Evolutionary conservation across 2,329 filamentous ascomycete genomes (phyloP).

Genomic region (Aspergillus pseudoglaucus): DNA sequence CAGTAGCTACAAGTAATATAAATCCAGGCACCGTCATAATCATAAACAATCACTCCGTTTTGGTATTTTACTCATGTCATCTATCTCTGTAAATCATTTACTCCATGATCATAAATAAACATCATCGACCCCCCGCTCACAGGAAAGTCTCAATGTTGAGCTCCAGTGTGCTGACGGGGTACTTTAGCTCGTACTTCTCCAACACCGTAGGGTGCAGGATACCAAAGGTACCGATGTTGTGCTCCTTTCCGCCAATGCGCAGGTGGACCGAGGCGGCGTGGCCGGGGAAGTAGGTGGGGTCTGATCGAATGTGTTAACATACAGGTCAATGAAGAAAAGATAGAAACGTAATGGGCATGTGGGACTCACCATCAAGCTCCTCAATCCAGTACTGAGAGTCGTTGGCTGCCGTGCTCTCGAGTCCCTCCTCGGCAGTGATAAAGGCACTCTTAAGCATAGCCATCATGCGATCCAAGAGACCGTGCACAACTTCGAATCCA

Average conservation of each 20-base stretch:
- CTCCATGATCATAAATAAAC: neutral
- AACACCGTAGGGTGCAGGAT: slow-evolving; percentile 89
- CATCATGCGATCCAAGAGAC: slow-evolving; percentile 84
- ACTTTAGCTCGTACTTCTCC: slow-evolving; percentile 87
- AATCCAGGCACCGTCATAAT: neutral
- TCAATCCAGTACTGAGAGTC: slow-evolving; percentile 86
- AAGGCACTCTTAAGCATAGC: slow-evolving; percentile 84
- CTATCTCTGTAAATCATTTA: slow-evolving; percentile 15
- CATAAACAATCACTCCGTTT: slow-evolving; percentile 2
- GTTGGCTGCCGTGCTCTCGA: slow-evolving; percentile 52
- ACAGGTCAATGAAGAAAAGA: neutral
- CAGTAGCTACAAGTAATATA: no score
- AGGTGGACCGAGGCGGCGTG: slow-evolving; percentile 82
- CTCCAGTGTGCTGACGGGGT: slow-evolving; percentile 89
- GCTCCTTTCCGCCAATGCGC: slow-evolving; percentile 64
- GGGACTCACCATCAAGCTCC: slow-evolving; percentile 65
- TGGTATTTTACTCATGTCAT: slow-evolving; percentile 14
- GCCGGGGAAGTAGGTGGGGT: slow-evolving; percentile 85
- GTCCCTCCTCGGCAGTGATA: slow-evolving; percentile 66
- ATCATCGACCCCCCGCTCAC: slow-evolving; percentile 34
- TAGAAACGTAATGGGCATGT: neutral
- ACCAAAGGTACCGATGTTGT: slow-evolving; percentile 80
- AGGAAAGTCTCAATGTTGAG: slow-evolving; percentile 92
- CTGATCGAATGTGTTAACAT: slow-evolving; percentile 16
- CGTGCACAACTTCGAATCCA: slow-evolving; percentile 94